phyloP scores from a whole-genome alignment of 208 protist species.

The Leishmania braziliensis region DNA sequence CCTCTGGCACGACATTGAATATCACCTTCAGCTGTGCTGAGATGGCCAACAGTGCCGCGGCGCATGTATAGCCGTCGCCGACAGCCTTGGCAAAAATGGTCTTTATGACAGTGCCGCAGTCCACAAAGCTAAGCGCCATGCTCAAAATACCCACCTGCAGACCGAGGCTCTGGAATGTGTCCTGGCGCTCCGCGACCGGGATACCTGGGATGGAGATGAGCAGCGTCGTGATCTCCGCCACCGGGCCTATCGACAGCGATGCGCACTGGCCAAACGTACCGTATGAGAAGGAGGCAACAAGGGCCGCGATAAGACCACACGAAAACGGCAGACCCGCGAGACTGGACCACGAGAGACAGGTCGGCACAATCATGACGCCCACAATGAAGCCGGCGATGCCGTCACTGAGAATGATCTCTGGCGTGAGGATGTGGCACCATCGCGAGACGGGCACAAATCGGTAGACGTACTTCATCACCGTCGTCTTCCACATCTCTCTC shows the following conservation, averaged over 20 bases:
- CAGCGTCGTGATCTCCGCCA: conserved; percentile 58
- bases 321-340: conserved; percentile 42
- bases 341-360: conserved; percentile 51
- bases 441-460: conserved; percentile 44
- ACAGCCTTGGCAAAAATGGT: conserved; percentile 60
- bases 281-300: conserved; percentile 49
- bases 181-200: conserved; percentile 20
- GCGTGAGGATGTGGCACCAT: conserved; percentile 39
- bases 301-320: conserved; percentile 45
- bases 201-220: conserved; percentile 56
- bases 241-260: conserved; percentile 45
- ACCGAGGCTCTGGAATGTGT: conserved; percentile 43
- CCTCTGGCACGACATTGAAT: conserved; percentile 46
- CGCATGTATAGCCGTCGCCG: conserved; percentile 62
- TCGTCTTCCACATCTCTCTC: conserved; percentile 3
- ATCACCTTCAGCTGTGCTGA: conserved; percentile 51
- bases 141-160: conserved; percentile 54
- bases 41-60: conserved; percentile 51
- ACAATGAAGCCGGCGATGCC: conserved; percentile 51
- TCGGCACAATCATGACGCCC: conserved; percentile 62
- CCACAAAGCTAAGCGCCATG: conserved; percentile 49
- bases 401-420: conserved; percentile 26
- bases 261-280: conserved; percentile 53
- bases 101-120: conserved; percentile 60
- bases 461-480: conserved; percentile 20